phyloP scores from a whole-genome alignment of 495 filamentous ascomycete species.

The Pyronema omphalodes region DNA sequence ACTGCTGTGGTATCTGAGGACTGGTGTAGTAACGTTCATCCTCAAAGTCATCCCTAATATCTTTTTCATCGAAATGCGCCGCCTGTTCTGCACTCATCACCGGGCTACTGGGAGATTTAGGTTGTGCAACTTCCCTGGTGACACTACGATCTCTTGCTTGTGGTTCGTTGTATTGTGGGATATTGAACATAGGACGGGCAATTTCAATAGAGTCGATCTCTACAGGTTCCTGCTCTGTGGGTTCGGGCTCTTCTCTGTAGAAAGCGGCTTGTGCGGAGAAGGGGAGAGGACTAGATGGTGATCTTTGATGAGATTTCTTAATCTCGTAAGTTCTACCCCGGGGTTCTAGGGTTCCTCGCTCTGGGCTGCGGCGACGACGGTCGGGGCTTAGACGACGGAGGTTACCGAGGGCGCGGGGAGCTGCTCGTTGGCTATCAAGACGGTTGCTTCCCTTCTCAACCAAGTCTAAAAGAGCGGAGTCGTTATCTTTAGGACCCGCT shows the following conservation, averaged over 20 bases:
- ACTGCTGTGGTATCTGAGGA: background rate
- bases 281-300: conserved; percentile 65
- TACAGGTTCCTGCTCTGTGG: background rate
- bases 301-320: conserved; percentile 41
- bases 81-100: conserved; percentile 3
- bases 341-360: conserved; percentile 30
- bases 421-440: conserved; percentile 26
- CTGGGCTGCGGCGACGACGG: conserved; percentile 20
- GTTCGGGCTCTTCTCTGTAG: conserved; percentile 20
- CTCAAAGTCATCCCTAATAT: conserved; percentile 6
- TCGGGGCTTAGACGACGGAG: conserved; percentile 35
- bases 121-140: background rate
- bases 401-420: conserved; percentile 28
- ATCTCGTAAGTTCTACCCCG: conserved; percentile 34
- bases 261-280: conserved; percentile 33
- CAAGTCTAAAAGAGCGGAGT: conserved; percentile 31
- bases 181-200: background rate
- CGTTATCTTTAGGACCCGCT: conserved; percentile 27
- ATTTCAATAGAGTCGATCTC: background rate
- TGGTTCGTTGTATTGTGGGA: background rate
- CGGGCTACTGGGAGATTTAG: conserved; percentile 1
- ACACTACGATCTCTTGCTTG: background rate
- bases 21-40: conserved; percentile 21
- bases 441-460: conserved; percentile 26
- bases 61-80: conserved; percentile 3